Base-by-base conservation (phyloP, 345 rosid species). In the Camelina laxa region DNA sequence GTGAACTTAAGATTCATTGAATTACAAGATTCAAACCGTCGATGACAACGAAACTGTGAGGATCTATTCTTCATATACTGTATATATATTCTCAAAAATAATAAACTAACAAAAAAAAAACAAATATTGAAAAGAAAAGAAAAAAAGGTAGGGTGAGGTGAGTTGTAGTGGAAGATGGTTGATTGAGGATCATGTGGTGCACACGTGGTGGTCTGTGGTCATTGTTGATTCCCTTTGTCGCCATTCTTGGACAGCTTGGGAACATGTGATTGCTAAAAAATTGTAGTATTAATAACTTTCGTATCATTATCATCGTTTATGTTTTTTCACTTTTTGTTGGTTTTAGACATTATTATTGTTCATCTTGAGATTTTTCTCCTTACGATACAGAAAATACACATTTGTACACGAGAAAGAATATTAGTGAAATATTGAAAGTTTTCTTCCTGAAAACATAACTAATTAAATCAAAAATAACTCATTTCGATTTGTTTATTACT, bases 121-220 rank as follows among this genome's bases (percentile, higher is more conserved):
- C 4, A 4, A 3, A 27, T 4, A 27, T 3, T 4, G 5, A 27
- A 27, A 61, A 9, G 1, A 31, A 16, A 10, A 0, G 15, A 2
- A 38, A 68, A 24, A 68, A 24, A 16, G 8, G 14, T 8, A 17
- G 31, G 39, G 39, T 36, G 39, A 50, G 61, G 44, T 65, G 78
- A 45, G 59, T 53, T 73, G 76, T 65, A 54, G 16, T 21, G 35
- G 35, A 9, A 42, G 30, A 47, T 53, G 58, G 9, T 15, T 66
- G 59, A 36, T 74, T 59, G 63, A 27, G 68, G 74, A 41, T 19
- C 75, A 76, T 63, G 74, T 76, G 80, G 35, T 42, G 22, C 31
- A 27, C 80, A 69, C 80, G 80, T 76, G 5, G 30, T 27, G 30
- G 5, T 27, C 30, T 27, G 30, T 27, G 80, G 68, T 56, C 54